Evolutionary conservation across 129 eudicot genomes (phyloP), one percentile per base, ranked within the genome.

Genomic region (Lonicera japonica): DNA sequence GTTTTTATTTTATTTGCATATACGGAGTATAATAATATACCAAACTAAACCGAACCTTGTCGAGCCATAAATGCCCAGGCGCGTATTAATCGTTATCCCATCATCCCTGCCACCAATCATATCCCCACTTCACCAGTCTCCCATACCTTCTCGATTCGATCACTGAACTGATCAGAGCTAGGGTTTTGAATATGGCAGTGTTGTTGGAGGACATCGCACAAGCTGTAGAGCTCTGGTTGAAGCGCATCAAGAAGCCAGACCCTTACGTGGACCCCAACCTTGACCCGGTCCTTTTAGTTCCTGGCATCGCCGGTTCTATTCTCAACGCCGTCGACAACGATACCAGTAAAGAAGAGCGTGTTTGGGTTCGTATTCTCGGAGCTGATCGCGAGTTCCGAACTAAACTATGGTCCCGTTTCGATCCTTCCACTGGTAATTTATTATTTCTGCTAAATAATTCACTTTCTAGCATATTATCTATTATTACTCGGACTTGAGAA

Each of bases 271-370:
- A 92, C 75, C 89, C 96, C 12, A 82, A 81, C 18, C 96, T 92
- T 21, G 95, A 92, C 56, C 99, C 99, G 34, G 99, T 92, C 14
- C 84, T 92, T 17, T 53, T 92, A 8, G 87, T 92, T 7, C 96
- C 99, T 3, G 99, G 99, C 4, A 83, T 92, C 15, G 99, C 96
- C 58, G 99, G 99, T 19, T 92, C 99, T 0, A 82, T 92, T 54
- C 80, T 92, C 25, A 70, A 92, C 50, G 95, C 99, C 12, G 82
- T 78, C 51, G 86, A 92, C 63, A n/a, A n/a, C n/a, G 80, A 74
- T 0, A 75, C 73, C 12, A 95, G 96, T 20, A 58, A 76, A 15
- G 76, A 70, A 24, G 99, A 92, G 64, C 82, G 96, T 21, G 95
- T 92, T 18, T 92, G 99, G 99, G 96, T 92, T 54, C 84, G 99